Evolutionary conservation across 768 basidiomycete genomes (phyloP).

Genomic region (Sarcodon sp.): DNA sequence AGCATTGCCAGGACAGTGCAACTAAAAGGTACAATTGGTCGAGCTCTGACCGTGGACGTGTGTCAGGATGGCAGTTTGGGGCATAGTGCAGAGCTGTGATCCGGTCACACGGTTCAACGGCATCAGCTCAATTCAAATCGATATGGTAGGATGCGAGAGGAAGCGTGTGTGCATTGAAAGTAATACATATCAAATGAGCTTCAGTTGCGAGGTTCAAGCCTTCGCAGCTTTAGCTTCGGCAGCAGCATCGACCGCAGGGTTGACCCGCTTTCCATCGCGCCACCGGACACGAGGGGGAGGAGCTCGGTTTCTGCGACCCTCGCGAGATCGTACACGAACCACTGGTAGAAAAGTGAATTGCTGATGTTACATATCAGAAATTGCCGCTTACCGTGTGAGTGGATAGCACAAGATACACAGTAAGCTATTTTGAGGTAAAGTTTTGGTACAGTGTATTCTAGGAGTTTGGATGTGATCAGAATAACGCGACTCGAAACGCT

Average conservation of each 20-base stretch:
- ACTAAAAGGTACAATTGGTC: too few species aligned
- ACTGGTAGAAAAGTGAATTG: constrained; percentile 33
- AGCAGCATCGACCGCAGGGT: constrained; percentile 89
- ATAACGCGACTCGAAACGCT: neutral
- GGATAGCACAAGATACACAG: constrained; percentile 98
- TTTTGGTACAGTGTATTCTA: constrained; percentile 95
- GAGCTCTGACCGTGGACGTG: too few species aligned
- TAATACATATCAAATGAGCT: constrained; percentile 7
- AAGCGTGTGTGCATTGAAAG: constrained; percentile 4
- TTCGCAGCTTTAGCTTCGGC: constrained; percentile 65
- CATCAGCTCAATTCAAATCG: neutral
- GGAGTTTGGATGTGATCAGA: neutral
- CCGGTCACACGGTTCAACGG: too few species aligned
- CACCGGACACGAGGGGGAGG: constrained; percentile 93
- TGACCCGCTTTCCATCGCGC: constrained; percentile 95
- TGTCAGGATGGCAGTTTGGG: too few species aligned
- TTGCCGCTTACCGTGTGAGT: constrained; percentile 75
- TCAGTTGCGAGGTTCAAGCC: constrained; percentile 9
- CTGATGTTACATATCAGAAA: neutral
- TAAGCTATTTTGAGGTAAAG: constrained; percentile 98
- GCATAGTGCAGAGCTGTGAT: too few species aligned
- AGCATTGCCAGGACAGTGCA: too few species aligned
- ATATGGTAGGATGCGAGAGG: neutral
- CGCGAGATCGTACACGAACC: constrained; percentile 93
- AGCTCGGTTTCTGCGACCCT: constrained; percentile 93